Conservation (phyloP, 225 moss, liverwort and hornwort species). For the Anthoceros angustus region DNA sequence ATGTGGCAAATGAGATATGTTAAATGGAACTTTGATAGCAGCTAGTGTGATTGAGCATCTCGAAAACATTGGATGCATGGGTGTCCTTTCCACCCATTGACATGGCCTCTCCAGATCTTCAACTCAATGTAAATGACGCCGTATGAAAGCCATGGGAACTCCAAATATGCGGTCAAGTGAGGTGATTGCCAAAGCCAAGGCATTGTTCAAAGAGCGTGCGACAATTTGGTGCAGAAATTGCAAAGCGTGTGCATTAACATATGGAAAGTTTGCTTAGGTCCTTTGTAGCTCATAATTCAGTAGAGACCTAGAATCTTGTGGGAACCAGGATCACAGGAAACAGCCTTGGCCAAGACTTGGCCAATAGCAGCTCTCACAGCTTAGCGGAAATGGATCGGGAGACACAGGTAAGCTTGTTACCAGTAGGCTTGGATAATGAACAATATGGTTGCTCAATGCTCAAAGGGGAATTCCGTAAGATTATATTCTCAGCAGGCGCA, state of each 20-base stretch:
- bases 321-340: too few relatives aligned
- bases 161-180: slow-evolving; percentile 31
- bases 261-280: too few relatives aligned
- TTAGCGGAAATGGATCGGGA: too few relatives aligned
- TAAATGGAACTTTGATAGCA: slow-evolving; percentile 82
- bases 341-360: too few relatives aligned
- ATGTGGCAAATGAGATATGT: slow-evolving; percentile 84
- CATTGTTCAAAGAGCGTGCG: neutral
- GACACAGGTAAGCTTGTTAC: too few relatives aligned
- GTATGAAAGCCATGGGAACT: slow-evolving; percentile 84
- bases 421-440: too few relatives aligned
- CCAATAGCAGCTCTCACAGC: too few relatives aligned
- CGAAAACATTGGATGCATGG: slow-evolving; percentile 62
- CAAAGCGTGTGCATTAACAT: neutral
- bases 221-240: neutral
- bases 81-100: slow-evolving; percentile 88
- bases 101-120: slow-evolving; percentile 83
- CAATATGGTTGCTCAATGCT: too few relatives aligned
- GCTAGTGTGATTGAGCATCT: slow-evolving; percentile 90
- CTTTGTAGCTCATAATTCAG: too few relatives aligned
- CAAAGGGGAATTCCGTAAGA: neutral
- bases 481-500: neutral
- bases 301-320: too few relatives aligned
- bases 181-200: slow-evolving; percentile 66
- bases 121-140: slow-evolving; percentile 50